phyloP scores from a whole-genome alignment of 208 protist species.

The Wallacemonas sp. region DNA sequence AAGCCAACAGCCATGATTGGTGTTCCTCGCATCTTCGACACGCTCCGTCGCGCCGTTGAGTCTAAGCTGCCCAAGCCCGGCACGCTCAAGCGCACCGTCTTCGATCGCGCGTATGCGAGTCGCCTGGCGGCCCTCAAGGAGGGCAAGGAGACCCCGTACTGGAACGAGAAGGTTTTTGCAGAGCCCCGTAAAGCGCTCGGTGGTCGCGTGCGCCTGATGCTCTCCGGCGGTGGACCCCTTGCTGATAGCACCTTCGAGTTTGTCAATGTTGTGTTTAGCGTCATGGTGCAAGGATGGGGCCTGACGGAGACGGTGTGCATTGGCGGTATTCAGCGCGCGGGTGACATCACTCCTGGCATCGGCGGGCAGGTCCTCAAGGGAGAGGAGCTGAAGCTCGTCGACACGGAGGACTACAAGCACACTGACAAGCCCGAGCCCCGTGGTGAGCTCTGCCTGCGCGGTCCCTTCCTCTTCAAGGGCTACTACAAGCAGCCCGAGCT shows the following conservation, averaged over 20 bases:
- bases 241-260: slow-evolving; percentile 40
- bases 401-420: slow-evolving; percentile 63
- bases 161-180: slow-evolving; percentile 54
- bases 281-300: slow-evolving; percentile 54
- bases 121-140: slow-evolving; percentile 29
- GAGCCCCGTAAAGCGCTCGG: slow-evolving; percentile 35
- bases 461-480: slow-evolving; percentile 81
- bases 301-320: slow-evolving; percentile 66
- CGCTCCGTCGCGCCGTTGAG: slow-evolving; percentile 46
- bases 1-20: slow-evolving; percentile 41
- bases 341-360: slow-evolving; percentile 20
- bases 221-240: slow-evolving; percentile 59
- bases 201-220: slow-evolving; percentile 36
- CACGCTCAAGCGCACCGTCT: slow-evolving; percentile 33
- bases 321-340: slow-evolving; percentile 23
- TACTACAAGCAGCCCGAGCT: slow-evolving; percentile 91
- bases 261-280: slow-evolving; percentile 39
- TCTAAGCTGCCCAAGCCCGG: slow-evolving; percentile 29
- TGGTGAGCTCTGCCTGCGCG: slow-evolving; percentile 84
- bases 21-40: slow-evolving; percentile 62
- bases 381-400: slow-evolving; percentile 82
- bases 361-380: slow-evolving; percentile 30
- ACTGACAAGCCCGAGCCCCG: slow-evolving; percentile 48
- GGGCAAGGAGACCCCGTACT: slow-evolving; percentile 47
- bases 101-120: slow-evolving; percentile 42